Evolutionary conservation across 2,329 filamentous ascomycete species (phyloP).

Genomic region (Sporothrix protearum): DNA sequence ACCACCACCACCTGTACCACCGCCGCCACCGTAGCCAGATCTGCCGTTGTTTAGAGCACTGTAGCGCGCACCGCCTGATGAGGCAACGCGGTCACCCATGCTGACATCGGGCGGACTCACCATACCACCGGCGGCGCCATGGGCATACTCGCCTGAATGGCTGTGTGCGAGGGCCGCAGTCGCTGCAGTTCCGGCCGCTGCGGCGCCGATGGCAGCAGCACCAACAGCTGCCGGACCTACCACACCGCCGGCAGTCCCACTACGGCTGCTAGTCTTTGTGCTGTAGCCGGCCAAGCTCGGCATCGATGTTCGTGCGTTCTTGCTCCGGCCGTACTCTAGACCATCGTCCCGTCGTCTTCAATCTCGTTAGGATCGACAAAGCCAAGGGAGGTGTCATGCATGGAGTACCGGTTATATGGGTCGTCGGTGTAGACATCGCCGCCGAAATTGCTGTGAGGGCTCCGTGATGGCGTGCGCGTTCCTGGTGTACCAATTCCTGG

Average conservation of each 20-base stretch:
- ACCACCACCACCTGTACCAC: not conserved
- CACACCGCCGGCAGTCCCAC: constrained; percentile 21
- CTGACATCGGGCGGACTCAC: not conserved
- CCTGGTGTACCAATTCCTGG: constrained; percentile 38
- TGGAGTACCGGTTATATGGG: constrained; percentile 61
- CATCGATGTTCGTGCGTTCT: constrained; percentile 53
- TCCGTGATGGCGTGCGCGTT: constrained; percentile 44
- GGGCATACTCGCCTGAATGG: not conserved
- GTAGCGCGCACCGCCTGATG: constrained; percentile 43
- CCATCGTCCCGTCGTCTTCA: constrained; percentile 87
- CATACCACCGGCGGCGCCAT: not conserved
- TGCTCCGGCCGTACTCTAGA: constrained; percentile 52
- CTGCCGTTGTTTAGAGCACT: constrained; percentile 46
- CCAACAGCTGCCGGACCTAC: constrained; percentile 33
- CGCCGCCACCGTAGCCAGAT: not conserved
- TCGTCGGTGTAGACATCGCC: constrained; percentile 56
- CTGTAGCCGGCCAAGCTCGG: constrained; percentile 53
- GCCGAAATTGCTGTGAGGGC: constrained; percentile 44
- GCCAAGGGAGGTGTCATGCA: constrained; percentile 49
- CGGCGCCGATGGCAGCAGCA: constrained; percentile 31
- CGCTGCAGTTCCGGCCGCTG: constrained; percentile 29
- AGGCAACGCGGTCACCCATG: constrained; percentile 10
- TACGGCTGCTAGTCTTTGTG: constrained; percentile 37
- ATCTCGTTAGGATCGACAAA: constrained; percentile 75
- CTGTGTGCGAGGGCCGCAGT: constrained; percentile 36